phyloP scores from a whole-genome alignment of 345 rosid species.

The Mercurialis annua region DNA sequence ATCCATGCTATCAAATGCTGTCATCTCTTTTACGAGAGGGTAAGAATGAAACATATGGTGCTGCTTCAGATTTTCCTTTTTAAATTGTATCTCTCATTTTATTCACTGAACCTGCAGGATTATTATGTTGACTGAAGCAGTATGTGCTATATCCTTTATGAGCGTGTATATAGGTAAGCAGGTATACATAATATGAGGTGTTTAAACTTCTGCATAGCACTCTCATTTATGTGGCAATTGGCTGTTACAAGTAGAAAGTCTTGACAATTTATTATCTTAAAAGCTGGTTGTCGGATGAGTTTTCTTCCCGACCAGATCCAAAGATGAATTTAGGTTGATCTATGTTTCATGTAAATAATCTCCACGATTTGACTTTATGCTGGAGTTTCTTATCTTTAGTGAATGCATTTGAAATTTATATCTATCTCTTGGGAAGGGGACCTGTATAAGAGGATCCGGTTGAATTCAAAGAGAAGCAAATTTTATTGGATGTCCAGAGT shows the following conservation, averaged over 20 bases:
- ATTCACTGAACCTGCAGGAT: constrained; percentile 49
- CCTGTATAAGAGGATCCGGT: too few species aligned
- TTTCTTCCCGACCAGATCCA: background rate
- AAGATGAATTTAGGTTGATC: background rate
- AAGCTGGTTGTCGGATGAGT: background rate
- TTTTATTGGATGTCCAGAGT: background rate
- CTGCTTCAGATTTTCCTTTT: background rate
- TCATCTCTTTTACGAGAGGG: background rate
- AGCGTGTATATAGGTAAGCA: constrained; percentile 79
- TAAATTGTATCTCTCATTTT: background rate
- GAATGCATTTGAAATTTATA: background rate
- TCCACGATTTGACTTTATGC: background rate
- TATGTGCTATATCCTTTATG: constrained; percentile 74
- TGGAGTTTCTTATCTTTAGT: background rate
- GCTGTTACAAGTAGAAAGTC: background rate
- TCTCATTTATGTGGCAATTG: background rate
- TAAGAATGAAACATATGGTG: background rate
- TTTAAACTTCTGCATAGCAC: background rate
- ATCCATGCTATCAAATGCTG: too few species aligned
- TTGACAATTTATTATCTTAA: background rate
- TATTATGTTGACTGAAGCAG: constrained; percentile 74
- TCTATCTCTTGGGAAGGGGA: too few species aligned
- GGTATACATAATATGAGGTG: background rate
- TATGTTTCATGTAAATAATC: background rate
- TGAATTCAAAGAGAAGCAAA: too few species aligned